Evolutionary conservation across 306 rosid species (phyloP).

Genomic region (Trifolium fragiferum): DNA sequence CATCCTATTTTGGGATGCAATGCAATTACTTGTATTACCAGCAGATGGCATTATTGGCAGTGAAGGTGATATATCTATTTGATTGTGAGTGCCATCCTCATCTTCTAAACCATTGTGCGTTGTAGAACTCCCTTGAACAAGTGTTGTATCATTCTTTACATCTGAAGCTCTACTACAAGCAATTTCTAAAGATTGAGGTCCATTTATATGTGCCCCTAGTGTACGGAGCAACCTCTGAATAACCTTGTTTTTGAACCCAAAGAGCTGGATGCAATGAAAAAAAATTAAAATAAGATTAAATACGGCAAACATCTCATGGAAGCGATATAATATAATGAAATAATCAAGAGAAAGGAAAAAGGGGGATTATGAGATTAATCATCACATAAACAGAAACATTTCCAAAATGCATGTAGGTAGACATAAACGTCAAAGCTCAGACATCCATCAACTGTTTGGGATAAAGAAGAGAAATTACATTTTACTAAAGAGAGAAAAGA

Average conservation of each 20-base stretch:
- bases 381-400: constrained; percentile 17
- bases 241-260: constrained; percentile 82
- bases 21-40: constrained; percentile 40
- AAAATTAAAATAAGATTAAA: constrained; percentile 32
- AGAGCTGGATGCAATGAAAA: constrained; percentile 63
- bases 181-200: constrained; percentile 50
- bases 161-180: constrained; percentile 43
- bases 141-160: constrained; percentile 44
- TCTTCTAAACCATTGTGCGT: constrained; percentile 41
- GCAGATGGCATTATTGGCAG: constrained; percentile 35
- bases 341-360: neutral
- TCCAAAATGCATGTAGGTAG: constrained; percentile 20
- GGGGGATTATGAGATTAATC: constrained; percentile 30
- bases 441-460: constrained; percentile 13
- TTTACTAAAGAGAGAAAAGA: constrained; percentile 10
- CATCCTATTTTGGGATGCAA: constrained; percentile 47
- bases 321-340: constrained; percentile 8
- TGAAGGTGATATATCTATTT: constrained; percentile 34
- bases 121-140: constrained; percentile 37
- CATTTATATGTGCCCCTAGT: constrained; percentile 66
- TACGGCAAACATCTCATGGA: constrained; percentile 26
- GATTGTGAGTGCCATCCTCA: constrained; percentile 30
- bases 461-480: constrained; percentile 29
- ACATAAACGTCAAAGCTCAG: constrained; percentile 10
- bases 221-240: constrained; percentile 81